Evolutionary conservation across 2,329 filamentous ascomycete genomes (phyloP), one percentile per base, ranked within the genome.

Genomic region (Chaetomiaceae sp.): DNA sequence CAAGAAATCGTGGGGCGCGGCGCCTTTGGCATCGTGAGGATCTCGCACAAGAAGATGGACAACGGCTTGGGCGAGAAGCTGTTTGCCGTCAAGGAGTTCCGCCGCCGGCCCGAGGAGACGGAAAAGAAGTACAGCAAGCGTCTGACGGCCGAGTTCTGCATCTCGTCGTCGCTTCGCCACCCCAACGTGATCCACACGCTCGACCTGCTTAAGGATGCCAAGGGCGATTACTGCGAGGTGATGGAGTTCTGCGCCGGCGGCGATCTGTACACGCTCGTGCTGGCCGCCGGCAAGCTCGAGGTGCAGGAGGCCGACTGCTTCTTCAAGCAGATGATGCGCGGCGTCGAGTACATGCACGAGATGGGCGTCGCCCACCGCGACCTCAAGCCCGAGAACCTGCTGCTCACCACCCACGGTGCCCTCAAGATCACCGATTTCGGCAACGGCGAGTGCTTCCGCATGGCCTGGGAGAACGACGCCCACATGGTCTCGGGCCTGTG

Each of bases 191-290:
- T 98, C 58, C 93, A 96, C 66, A 98, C 93, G 1, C 79, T 98
- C 43, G 93, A 98, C 63, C 77, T 98, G 10, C 78, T 98, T 33
- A 88, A 96, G 67, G 93, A 98, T 61, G 82, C 91, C 58, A 97
- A 97, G 69, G 93, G 93, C 50, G 89, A 95, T 63, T 97, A 93
- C 67, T 98, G 93, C 67, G 93, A 98, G 66, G 93, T 98, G 42
- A 98, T 98, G 93, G 93, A 98, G 68, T 98, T 93, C 63, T 98
- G 93, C 64, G 90, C 91, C 30, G 93, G 93, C 50, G 93, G 93
- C 49, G 93, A 98, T 64, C 74, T 98, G 19, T 97, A 97, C 67
- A 96, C 89, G 0, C 76, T 98, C 5, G 86, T 98, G 17, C 79
- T 97, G 24, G 83, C 93, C 6, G 88, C 89, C 30, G 88, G 88